These are phyloP conservation scores for Poterioochromonas sp. DNA, from an alignment of 352 stramenopile genomes.

Conservation along the genomic window DNA sequence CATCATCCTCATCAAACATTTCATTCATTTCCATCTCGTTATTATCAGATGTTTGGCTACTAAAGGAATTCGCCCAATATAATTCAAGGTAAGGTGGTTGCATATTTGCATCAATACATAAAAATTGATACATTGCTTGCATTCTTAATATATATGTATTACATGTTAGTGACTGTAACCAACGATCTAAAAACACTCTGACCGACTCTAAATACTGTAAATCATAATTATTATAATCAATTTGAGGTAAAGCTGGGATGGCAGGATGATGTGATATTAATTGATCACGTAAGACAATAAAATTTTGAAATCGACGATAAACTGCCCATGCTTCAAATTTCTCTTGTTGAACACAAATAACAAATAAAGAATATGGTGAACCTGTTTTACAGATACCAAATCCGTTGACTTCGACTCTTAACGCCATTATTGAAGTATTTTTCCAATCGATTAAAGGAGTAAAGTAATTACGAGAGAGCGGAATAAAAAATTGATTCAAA, in stretches of 20 bases:
- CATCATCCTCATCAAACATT: constrained; percentile 38
- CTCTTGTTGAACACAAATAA: constrained; percentile 46
- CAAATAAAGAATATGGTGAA: constrained; percentile 42
- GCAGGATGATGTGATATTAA: neutral
- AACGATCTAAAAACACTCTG: neutral
- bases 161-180: neutral
- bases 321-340: constrained; percentile 41
- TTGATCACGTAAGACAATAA: constrained; percentile 39
- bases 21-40: constrained; percentile 44
- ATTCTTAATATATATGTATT: constrained; percentile 7
- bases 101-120: constrained; percentile 44
- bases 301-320: constrained; percentile 38
- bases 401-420: constrained; percentile 41
- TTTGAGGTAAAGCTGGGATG: neutral
- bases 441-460: too few species aligned
- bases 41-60: constrained; percentile 33
- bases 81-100: constrained; percentile 41
- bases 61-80: constrained; percentile 28
- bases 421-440: constrained; percentile 31
- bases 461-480: too few species aligned
- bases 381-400: constrained; percentile 37
- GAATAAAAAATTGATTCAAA: too few species aligned
- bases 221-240: neutral
- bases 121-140: constrained; percentile 42
- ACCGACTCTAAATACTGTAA: neutral